These are phyloP conservation scores for Populus tomentosa DNA, from an alignment of 441 rosid genomes.

Conservation along the genomic window DNA sequence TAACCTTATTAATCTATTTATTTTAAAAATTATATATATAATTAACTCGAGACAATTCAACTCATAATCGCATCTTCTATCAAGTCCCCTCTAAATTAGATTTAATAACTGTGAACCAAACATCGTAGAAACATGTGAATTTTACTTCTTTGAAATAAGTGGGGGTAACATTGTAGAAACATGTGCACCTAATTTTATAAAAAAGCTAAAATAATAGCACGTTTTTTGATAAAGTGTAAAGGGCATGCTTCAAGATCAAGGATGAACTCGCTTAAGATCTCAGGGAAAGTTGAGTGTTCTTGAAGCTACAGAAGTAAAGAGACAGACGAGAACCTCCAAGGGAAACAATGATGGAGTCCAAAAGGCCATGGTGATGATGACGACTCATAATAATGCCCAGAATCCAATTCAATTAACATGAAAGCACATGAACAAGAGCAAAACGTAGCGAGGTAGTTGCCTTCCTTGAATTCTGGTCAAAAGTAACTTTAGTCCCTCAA, in stretches of 20 bases:
- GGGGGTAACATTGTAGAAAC: neutral
- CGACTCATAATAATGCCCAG: too few relatives aligned
- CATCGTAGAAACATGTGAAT: neutral
- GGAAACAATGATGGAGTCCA: neutral
- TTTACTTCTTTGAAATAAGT: neutral
- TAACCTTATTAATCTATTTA: too few relatives aligned
- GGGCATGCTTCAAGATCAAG: conserved; percentile 30
- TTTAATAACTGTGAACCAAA: too few relatives aligned
- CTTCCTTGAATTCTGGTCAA: neutral
- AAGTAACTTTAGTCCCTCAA: neutral
- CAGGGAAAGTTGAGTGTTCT: conserved; percentile 20
- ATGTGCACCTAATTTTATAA: neutral
- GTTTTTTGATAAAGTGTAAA: neutral
- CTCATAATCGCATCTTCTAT: too few relatives aligned
- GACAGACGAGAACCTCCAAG: neutral
- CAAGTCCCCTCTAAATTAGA: too few relatives aligned
- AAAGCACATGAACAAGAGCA: too few relatives aligned
- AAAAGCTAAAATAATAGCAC: neutral
- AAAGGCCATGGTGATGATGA: too few relatives aligned
- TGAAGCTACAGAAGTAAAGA: conserved; percentile 15
- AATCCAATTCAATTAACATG: too few relatives aligned
- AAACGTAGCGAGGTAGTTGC: neutral
- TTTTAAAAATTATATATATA: too few relatives aligned
- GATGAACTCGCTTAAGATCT: conserved; percentile 25
- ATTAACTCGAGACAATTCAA: too few relatives aligned